Conservation (phyloP, 805 yeast species). For the Dipodascus geniculatus region DNA sequence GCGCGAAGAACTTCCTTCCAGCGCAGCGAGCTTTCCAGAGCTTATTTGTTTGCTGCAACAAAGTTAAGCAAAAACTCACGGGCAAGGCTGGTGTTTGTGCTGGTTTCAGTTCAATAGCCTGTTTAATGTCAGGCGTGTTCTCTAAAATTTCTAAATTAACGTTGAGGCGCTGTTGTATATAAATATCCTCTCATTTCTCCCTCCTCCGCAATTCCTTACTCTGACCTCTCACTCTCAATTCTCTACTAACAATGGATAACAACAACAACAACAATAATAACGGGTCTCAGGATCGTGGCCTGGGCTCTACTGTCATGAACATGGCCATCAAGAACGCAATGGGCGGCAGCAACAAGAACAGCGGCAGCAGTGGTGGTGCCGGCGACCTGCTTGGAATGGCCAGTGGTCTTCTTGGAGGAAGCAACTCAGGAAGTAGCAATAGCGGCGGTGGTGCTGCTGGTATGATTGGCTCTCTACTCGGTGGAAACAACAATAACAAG, state of each 20-base stretch:
- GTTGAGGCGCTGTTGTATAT: background rate
- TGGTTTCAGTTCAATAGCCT: background rate
- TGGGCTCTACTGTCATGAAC: background rate
- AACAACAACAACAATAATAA: background rate
- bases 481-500: background rate
- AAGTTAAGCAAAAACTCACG: too few species aligned
- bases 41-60: background rate
- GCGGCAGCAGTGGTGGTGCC: background rate
- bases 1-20: background rate
- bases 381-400: background rate
- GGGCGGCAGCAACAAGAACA: background rate
- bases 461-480: background rate
- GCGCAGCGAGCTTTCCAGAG: background rate
- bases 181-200: background rate
- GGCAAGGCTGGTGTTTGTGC: too few species aligned
- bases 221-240: background rate
- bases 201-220: background rate
- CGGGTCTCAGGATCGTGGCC: background rate
- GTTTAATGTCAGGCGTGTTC: background rate
- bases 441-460: background rate
- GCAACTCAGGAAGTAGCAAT: background rate
- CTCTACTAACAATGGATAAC: background rate
- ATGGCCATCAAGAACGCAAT: background rate
- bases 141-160: background rate
- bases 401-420: background rate